Percentiles rank a stretch among this genome's conserved stretches.
Evolutionary conservation across 2,329 filamentous ascomycete species (phyloP).

Genomic region (Fusarium sp.): DNA sequence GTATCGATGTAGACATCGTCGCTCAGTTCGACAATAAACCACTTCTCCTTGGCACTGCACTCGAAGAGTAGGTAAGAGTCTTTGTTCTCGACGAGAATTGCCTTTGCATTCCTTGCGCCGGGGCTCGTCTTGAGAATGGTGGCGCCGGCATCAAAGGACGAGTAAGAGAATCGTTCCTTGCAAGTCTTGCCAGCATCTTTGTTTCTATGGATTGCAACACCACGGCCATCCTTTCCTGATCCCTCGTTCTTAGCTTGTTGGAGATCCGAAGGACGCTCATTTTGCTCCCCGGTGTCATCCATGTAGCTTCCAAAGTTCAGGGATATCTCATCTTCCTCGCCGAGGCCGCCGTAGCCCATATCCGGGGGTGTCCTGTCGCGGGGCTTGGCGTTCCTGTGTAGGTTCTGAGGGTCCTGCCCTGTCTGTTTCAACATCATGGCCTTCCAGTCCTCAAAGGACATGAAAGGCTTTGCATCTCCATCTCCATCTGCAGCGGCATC

Average conservation of each 20-base stretch:
- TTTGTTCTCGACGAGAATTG: conserved; percentile 94
- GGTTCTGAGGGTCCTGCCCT: conserved; percentile 75
- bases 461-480: conserved; percentile 65
- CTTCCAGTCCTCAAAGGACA: conserved; percentile 99
- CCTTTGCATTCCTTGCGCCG: conserved; percentile 86
- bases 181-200: conserved; percentile 97
- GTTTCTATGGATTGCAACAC: conserved; percentile 70
- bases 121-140: conserved; percentile 90
- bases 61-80: conserved; percentile 98
- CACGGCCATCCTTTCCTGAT: conserved; percentile 55
- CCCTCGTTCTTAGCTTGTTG: conserved; percentile 28
- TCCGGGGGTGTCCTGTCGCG: conserved; percentile 62
- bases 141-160: conserved; percentile 95
- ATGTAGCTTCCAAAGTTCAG: conserved; percentile 59
- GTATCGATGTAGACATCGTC: conserved; percentile 90
- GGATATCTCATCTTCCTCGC: conserved; percentile 86
- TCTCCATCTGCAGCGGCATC: conserved; percentile 36
- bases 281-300: conserved; percentile 31
- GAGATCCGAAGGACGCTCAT: background rate
- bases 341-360: conserved; percentile 79
- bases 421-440: conserved; percentile 87
- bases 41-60: conserved; percentile 88
- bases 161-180: conserved; percentile 97
- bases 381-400: conserved; percentile 69
- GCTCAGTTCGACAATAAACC: conserved; percentile 92